Conservation (phyloP, 2,329 filamentous ascomycete genomes). For the Septoria petroselini region DNA sequence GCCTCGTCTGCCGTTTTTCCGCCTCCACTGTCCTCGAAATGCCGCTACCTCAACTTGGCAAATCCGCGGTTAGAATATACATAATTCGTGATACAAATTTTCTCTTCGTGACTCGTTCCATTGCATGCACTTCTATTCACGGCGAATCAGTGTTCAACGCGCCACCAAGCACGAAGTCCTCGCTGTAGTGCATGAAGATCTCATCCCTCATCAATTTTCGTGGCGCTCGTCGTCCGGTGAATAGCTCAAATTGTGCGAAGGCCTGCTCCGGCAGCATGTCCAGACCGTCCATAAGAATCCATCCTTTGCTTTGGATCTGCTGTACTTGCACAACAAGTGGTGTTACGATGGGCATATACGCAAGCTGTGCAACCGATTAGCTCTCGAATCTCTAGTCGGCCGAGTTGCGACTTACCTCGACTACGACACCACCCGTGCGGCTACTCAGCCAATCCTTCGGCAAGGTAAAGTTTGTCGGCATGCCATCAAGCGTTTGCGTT, state of each 20-base stretch:
- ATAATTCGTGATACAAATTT: too few relatives aligned
- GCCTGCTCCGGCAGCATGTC: conserved; percentile 76
- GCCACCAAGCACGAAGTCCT: conserved; percentile 27
- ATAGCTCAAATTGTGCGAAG: conserved; percentile 77
- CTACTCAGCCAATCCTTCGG: conserved; percentile 68
- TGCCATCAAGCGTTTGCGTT: conserved; percentile 63
- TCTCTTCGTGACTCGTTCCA: too few relatives aligned
- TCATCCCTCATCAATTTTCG: conserved; percentile 67
- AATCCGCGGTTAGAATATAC: too few relatives aligned
- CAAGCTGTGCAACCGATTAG: conserved; percentile 38
- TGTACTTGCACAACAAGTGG: conserved; percentile 68
- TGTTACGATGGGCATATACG: conserved; percentile 70
- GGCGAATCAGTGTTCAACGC: conserved; percentile 27
- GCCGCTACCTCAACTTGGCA: too few relatives aligned
- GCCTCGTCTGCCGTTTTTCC: too few relatives aligned
- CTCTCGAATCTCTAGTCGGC: background rate
- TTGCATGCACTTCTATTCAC: too few relatives aligned
- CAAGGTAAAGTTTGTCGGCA: conserved; percentile 67
- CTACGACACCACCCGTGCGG: conserved; percentile 69
- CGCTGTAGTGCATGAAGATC: conserved; percentile 44
- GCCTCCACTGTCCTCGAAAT: too few relatives aligned
- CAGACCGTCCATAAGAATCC: conserved; percentile 73
- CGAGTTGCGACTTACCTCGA: conserved; percentile 54
- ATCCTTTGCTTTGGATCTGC: conserved; percentile 58
- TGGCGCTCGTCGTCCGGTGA: conserved; percentile 70